Conservation (phyloP, 23 red algal species). For the Chondrus crispus region DNA sequence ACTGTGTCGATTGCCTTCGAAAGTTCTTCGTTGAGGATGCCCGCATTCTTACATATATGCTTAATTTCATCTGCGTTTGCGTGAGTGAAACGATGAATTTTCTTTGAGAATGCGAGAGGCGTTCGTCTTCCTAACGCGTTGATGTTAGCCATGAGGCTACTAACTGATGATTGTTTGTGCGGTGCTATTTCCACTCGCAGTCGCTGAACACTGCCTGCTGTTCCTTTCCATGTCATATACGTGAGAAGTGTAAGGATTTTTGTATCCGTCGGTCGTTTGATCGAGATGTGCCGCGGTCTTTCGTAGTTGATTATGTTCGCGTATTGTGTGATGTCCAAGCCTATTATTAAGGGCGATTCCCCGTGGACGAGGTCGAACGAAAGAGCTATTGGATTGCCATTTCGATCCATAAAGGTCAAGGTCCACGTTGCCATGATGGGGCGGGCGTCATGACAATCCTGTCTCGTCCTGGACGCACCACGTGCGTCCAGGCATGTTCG, state of each 20-base stretch:
- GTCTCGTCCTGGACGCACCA: not conserved
- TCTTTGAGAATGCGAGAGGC: not conserved
- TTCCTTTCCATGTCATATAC: not conserved
- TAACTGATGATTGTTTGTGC: not conserved
- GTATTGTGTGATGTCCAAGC: not conserved
- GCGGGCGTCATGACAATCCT: not conserved
- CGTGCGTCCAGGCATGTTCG: not conserved
- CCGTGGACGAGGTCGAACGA: not conserved
- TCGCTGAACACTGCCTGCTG: not conserved
- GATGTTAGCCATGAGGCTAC: not conserved
- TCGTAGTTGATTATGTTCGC: not conserved
- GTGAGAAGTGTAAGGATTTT: not conserved
- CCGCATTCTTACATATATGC: not conserved
- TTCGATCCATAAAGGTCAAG: not conserved
- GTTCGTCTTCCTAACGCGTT: not conserved
- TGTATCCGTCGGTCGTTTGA: not conserved
- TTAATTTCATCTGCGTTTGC: constrained; percentile 16
- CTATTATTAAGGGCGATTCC: not conserved
- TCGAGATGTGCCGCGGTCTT: not conserved
- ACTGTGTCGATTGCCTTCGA: not conserved
- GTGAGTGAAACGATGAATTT: constrained; percentile 24
- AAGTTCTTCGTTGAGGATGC: not conserved
- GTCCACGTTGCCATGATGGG: not conserved
- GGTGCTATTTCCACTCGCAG: not conserved
- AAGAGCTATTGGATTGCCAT: not conserved